Conservation (phyloP, 306 rosid species). For the Castanopsis chinensis region DNA sequence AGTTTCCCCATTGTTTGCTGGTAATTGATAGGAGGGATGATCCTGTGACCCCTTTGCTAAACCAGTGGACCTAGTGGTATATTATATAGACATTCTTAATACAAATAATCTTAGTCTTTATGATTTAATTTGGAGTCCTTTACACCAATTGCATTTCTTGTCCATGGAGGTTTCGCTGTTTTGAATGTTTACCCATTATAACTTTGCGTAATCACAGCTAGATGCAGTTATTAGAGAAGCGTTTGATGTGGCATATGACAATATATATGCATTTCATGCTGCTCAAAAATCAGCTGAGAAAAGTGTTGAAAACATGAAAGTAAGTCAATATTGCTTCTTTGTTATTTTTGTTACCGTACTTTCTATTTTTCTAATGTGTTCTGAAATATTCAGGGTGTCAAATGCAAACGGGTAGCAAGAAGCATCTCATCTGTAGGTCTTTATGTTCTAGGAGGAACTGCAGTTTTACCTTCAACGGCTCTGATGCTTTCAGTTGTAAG, state of each 20-base stretch:
- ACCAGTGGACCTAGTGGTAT: constrained; percentile 94
- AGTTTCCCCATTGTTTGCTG: too few relatives aligned
- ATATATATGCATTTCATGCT: constrained; percentile 89
- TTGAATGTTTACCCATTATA: not conserved
- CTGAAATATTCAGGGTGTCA: constrained; percentile 70
- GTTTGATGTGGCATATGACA: constrained; percentile 84
- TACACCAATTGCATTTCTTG: not conserved
- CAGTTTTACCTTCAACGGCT: constrained; percentile 96
- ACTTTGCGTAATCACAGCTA: constrained; percentile 54
- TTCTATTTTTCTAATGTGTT: constrained; percentile 21
- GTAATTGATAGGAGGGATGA: too few relatives aligned
- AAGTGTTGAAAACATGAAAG: constrained; percentile 90
- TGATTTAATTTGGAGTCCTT: not conserved
- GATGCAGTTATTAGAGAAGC: constrained; percentile 72
- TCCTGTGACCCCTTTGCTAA: too few relatives aligned
- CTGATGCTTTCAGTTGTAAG: constrained; percentile 97
- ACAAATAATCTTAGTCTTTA: not conserved
- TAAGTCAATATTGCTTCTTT: constrained; percentile 35
- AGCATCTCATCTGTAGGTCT: constrained; percentile 94
- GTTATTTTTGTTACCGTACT: not conserved
- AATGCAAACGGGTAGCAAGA: constrained; percentile 94
- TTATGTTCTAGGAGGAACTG: constrained; percentile 98
- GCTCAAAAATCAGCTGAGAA: constrained; percentile 77
- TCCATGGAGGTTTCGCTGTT: not conserved
- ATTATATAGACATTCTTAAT: constrained; percentile 3